A percentile compares a stretch with the other conserved stretches of the same genome.
Evolutionary conservation across 495 filamentous ascomycete species (phyloP).

Genomic region (Pyrenopolyporus hunteri): DNA sequence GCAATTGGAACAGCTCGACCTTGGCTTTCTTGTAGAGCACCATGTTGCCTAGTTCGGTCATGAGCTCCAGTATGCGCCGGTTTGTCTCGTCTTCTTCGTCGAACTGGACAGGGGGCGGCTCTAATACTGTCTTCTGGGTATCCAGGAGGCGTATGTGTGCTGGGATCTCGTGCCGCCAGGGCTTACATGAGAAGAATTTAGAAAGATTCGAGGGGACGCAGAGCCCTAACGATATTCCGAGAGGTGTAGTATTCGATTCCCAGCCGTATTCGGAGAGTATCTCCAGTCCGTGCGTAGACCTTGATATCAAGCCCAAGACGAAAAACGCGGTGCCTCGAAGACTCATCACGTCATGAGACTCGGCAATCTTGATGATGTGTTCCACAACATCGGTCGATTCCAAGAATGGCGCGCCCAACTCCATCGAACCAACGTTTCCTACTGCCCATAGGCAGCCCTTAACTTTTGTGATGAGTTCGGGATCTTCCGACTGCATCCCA

Average conservation of each 20-base stretch:
- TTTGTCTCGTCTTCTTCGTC: slow-evolving; percentile 57
- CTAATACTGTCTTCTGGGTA: slow-evolving; percentile 51
- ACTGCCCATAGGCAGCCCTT: slow-evolving; percentile 98
- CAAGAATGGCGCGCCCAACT: slow-evolving; percentile 90
- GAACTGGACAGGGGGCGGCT: slow-evolving; percentile 41
- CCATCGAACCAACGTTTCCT: slow-evolving; percentile 98
- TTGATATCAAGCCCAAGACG: slow-evolving; percentile 88
- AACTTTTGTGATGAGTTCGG: slow-evolving; percentile 87
- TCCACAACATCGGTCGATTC: slow-evolving; percentile 85
- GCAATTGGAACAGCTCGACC: slow-evolving; percentile 68
- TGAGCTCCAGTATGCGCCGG: slow-evolving; percentile 75
- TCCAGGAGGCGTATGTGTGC: slow-evolving; percentile 49
- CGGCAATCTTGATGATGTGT: slow-evolving; percentile 84
- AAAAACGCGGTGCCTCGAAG: slow-evolving; percentile 96
- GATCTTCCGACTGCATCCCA: slow-evolving; percentile 80
- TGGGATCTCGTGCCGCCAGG: slow-evolving; percentile 55
- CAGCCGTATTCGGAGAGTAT: slow-evolving; percentile 86
- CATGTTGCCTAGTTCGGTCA: slow-evolving; percentile 86
- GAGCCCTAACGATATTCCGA: slow-evolving; percentile 83
- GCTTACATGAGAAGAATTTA: slow-evolving; percentile 69
- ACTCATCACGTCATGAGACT: slow-evolving; percentile 84
- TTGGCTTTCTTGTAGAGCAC: slow-evolving; percentile 81
- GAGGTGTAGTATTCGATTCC: slow-evolving; percentile 85
- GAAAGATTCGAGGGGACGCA: slow-evolving; percentile 81
- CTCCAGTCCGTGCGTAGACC: slow-evolving; percentile 89